A percentile compares a stretch with the other conserved stretches of the same genome.
Conservation (phyloP, 2,329 filamentous ascomycete genomes). For the Aspergillus clavatus region DNA sequence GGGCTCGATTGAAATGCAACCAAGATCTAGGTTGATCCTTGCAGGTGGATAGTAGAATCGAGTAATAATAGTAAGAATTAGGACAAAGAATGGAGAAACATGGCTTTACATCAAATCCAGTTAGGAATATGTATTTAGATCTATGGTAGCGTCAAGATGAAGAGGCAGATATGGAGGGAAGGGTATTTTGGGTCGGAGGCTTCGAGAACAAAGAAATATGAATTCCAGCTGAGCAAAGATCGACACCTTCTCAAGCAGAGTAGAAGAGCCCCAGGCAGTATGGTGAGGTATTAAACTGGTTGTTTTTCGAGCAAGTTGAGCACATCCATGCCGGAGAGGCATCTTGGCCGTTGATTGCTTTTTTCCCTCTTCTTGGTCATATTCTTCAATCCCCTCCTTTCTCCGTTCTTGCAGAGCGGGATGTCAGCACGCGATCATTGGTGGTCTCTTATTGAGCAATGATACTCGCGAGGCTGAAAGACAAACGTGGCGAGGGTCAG, state of each 20-base stretch:
- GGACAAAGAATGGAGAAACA: no score
- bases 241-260: neutral
- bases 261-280: neutral
- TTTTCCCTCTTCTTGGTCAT: neutral
- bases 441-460: no score
- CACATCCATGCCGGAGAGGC: no score
- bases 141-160: no score
- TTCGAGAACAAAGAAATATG: neutral
- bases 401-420: neutral
- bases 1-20: no score
- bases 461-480: no score
- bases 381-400: neutral
- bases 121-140: no score
- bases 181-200: neutral
- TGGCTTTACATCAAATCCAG: no score
- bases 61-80: no score
- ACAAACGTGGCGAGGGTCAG: neutral
- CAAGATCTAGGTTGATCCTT: no score
- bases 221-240: neutral
- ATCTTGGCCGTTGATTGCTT: neutral
- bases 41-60: no score
- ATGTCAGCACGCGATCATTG: constrained; percentile 2
- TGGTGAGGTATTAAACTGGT: neutral
- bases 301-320: no score
- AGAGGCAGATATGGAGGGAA: neutral